These are phyloP conservation scores for Carnegiea gigantea DNA, from an alignment of 179 eudicot genomes.

Conservation along the genomic window DNA sequence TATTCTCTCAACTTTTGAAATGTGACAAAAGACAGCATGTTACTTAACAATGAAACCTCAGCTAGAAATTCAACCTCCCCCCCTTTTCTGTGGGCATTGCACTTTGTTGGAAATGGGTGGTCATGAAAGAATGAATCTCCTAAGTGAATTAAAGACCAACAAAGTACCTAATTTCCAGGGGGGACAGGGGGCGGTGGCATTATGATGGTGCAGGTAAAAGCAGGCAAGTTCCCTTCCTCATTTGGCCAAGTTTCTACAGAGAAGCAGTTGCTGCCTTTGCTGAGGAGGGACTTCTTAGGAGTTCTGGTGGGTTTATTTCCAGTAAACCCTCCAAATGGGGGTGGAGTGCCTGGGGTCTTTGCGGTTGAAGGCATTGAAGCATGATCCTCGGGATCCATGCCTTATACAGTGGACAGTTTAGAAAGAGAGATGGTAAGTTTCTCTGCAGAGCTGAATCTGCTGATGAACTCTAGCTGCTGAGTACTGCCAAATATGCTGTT, in stretches of 20 bases:
- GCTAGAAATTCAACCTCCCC: not conserved
- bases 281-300: slow-evolving; percentile 45
- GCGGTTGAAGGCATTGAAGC: slow-evolving; percentile 72
- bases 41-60: not conserved
- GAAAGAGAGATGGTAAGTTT: not conserved
- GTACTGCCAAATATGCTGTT: slow-evolving; percentile 16
- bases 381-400: slow-evolving; percentile 60
- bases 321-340: slow-evolving; percentile 61
- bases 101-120: not conserved
- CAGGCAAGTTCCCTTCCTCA: slow-evolving; percentile 73
- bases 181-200: slow-evolving; percentile 77
- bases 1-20: too few species aligned
- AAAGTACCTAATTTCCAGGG: slow-evolving; percentile 70
- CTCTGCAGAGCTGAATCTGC: not conserved
- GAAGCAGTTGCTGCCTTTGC: slow-evolving; percentile 47
- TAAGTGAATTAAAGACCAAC: not conserved
- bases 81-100: not conserved
- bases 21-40: not conserved
- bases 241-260: slow-evolving; percentile 53
- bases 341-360: slow-evolving; percentile 74
- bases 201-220: slow-evolving; percentile 55
- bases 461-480: slow-evolving; percentile 13
- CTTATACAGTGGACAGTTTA: not conserved
- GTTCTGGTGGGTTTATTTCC: slow-evolving; percentile 18
- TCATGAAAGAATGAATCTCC: not conserved